Percentiles rank a stretch among this genome's conserved stretches.
phyloP scores from a whole-genome alignment of 1,284 basidiomycete species.

The Microbotryomycetes sp. region DNA sequence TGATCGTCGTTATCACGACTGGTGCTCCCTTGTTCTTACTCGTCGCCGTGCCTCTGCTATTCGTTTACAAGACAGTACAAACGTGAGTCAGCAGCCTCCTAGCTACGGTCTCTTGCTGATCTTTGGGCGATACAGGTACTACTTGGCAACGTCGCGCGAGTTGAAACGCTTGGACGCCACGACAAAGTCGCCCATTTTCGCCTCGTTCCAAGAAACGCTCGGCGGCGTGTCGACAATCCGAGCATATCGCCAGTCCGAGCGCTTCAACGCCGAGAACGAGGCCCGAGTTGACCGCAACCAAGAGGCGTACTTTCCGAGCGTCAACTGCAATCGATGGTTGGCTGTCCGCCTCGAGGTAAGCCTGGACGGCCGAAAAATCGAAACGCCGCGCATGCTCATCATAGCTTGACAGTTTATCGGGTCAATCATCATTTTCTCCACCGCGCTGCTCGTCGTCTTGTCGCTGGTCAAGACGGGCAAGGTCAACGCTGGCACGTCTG shows the following conservation, averaged over 20 bases:
- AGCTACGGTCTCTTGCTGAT: background rate
- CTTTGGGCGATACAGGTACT: slow-evolving; percentile 54
- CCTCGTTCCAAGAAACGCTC: slow-evolving; percentile 65
- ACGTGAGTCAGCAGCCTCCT: slow-evolving; percentile 46
- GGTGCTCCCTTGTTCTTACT: slow-evolving; percentile 20
- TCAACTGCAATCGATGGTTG: slow-evolving; percentile 54
- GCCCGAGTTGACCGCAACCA: slow-evolving; percentile 75
- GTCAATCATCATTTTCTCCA: slow-evolving; percentile 66
- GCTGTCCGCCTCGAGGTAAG: slow-evolving; percentile 58
- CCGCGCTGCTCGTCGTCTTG: slow-evolving; percentile 60
- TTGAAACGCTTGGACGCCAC: slow-evolving; percentile 82
- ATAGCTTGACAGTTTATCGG: slow-evolving; percentile 59
- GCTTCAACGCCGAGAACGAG: slow-evolving; percentile 73
- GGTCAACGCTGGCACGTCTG: slow-evolving; percentile 80
- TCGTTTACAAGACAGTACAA: slow-evolving; percentile 52
- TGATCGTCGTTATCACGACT: slow-evolving; percentile 67
- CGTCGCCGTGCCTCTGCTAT: slow-evolving; percentile 22
- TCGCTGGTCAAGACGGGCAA: slow-evolving; percentile 57
- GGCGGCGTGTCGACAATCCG: slow-evolving; percentile 79
- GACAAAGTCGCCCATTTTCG: slow-evolving; percentile 82
- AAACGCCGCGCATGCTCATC: background rate
- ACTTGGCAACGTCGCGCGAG: slow-evolving; percentile 63
- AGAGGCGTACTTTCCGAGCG: slow-evolving; percentile 59
- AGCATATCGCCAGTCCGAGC: slow-evolving; percentile 53
- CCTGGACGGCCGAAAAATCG: rapidly evolving